These are phyloP conservation scores for Yarrowia alimentaria DNA, from an alignment of 805 yeast species.

Conservation along the genomic window DNA sequence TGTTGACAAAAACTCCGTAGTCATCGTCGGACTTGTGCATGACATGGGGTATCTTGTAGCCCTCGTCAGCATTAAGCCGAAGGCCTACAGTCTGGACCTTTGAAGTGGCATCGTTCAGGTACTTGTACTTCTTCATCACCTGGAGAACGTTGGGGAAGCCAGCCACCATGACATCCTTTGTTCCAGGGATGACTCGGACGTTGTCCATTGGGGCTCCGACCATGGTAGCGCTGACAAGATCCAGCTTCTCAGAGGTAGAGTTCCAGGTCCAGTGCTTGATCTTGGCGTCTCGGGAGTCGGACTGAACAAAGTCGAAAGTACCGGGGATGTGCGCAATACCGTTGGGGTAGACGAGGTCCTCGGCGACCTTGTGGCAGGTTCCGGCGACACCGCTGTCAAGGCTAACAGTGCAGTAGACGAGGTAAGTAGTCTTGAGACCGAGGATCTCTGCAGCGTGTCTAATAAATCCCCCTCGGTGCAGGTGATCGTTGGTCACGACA, in stretches of 20 bases:
- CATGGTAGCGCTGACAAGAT: conserved; percentile 12
- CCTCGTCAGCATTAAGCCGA: conserved; percentile 3
- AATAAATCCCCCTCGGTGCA: not conserved
- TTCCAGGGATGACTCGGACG: conserved; percentile 13
- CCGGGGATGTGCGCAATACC: conserved; percentile 19
- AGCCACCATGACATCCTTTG: conserved; percentile 18
- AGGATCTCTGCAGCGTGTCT: conserved; percentile 2
- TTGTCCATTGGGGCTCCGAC: conserved; percentile 21
- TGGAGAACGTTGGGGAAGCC: conserved; percentile 19
- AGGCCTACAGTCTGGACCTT: conserved; percentile 10
- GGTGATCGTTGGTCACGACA: conserved; percentile 10
- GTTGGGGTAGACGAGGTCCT: conserved; percentile 15
- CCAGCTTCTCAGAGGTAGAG: conserved; percentile 18
- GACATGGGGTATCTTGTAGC: conserved; percentile 12
- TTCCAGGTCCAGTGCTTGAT: conserved; percentile 24
- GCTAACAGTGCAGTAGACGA: conserved; percentile 2
- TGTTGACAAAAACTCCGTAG: conserved; percentile 10
- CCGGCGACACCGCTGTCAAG: not conserved
- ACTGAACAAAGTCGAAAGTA: conserved; percentile 2
- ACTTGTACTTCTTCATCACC: conserved; percentile 3
- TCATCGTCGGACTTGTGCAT: conserved; percentile 15
- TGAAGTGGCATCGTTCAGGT: not conserved
- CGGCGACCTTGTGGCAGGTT: conserved; percentile 16
- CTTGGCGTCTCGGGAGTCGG: conserved; percentile 21
- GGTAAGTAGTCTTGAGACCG: conserved; percentile 13